Conservation (phyloP, 2,329 filamentous ascomycete genomes). For the Aureobasidium sp. region DNA sequence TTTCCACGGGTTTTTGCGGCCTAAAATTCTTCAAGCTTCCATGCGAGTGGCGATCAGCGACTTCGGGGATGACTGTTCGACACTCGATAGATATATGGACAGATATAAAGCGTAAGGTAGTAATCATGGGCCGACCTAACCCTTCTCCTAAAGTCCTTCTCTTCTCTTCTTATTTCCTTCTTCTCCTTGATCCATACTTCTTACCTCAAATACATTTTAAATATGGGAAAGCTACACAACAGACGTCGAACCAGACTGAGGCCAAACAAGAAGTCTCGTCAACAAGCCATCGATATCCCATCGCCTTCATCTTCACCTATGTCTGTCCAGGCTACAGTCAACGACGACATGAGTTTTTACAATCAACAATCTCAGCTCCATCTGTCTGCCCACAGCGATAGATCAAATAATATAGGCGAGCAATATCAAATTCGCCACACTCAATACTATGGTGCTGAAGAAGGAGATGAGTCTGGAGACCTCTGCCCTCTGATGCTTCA, state of each 20-base stretch:
- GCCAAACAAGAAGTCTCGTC: constrained; percentile 16
- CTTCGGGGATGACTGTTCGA: not conserved
- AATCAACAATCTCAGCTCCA: not conserved
- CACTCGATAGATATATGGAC: not conserved
- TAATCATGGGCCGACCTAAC: not conserved
- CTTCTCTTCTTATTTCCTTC: not conserved
- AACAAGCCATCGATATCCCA: not conserved
- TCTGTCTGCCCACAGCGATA: not conserved
- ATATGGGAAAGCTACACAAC: constrained; percentile 37
- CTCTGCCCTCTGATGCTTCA: constrained; percentile 37
- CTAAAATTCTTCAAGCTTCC: constrained; percentile 4
- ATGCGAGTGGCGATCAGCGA: not conserved
- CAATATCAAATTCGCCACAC: constrained; percentile 20
- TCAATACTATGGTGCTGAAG: constrained; percentile 33
- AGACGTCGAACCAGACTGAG: constrained; percentile 35
- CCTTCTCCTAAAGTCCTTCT: not conserved
- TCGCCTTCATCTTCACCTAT: not conserved
- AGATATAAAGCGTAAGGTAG: not conserved
- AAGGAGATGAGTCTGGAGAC: constrained; percentile 30
- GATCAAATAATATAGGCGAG: not conserved
- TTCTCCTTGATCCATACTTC: not conserved
- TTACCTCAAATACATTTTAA: not conserved
- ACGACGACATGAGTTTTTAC: not conserved
- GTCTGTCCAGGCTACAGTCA: not conserved
- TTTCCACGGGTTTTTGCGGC: not conserved